Conservation (phyloP, 805 yeast genomes). For the Priceomyces castillae region DNA sequence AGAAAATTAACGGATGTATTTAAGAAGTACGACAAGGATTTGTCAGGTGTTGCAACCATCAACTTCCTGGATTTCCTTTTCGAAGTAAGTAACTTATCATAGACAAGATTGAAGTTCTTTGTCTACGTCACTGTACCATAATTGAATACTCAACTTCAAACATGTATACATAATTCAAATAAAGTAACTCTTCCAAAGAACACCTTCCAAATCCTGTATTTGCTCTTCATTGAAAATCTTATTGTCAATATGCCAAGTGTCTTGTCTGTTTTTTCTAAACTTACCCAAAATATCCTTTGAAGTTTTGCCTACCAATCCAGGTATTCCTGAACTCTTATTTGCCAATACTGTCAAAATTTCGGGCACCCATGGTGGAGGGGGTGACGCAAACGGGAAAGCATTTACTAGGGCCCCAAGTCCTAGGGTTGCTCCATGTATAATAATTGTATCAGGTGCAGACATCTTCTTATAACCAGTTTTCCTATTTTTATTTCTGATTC, state of each 20-base stretch:
- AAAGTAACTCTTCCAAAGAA: slow-evolving; percentile 87
- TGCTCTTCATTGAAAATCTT: slow-evolving; percentile 72
- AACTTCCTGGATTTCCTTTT: slow-evolving; percentile 65
- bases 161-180: slow-evolving; percentile 43
- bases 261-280: slow-evolving; percentile 89
- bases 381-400: slow-evolving; percentile 88
- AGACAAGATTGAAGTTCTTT: neutral
- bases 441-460: slow-evolving; percentile 40
- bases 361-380: slow-evolving; percentile 92
- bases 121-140: neutral
- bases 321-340: slow-evolving; percentile 63
- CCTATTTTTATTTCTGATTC: slow-evolving; percentile 43
- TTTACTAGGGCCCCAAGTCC: slow-evolving; percentile 86
- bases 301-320: slow-evolving; percentile 77
- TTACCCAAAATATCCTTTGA: slow-evolving; percentile 79
- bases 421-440: slow-evolving; percentile 79
- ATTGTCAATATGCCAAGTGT: slow-evolving; percentile 92
- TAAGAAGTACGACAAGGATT: slow-evolving; percentile 70
- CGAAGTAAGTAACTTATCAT: slow-evolving; percentile 40
- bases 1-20: slow-evolving; percentile 75
- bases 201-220: slow-evolving; percentile 90
- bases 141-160: neutral
- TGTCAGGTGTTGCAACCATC: slow-evolving; percentile 69
- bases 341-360: slow-evolving; percentile 65
- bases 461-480: slow-evolving; percentile 35